Percentiles rank a stretch among this genome's conserved stretches.
These are phyloP conservation scores for Botryotinia narcissicola DNA, from an alignment of 2,329 filamentous ascomycete genomes.

Conservation along the genomic window DNA sequence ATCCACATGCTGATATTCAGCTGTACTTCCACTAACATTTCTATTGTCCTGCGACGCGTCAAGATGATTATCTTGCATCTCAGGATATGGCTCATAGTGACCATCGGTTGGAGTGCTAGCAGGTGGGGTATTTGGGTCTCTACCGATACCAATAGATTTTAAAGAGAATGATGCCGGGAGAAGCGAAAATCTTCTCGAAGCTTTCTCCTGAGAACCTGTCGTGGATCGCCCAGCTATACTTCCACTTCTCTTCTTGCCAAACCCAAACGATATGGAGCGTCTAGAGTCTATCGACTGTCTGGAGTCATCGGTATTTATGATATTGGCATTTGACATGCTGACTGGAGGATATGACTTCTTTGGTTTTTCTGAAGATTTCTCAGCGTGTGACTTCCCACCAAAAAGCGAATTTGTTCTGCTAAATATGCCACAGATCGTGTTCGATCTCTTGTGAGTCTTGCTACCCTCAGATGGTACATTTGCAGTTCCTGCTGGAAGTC, in stretches of 20 bases:
- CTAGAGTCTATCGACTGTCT: conserved; percentile 71
- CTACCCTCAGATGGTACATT: conserved; percentile 29
- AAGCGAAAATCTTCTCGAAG: conserved; percentile 65
- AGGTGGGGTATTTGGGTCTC: conserved; percentile 43
- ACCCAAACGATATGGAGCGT: conserved; percentile 67
- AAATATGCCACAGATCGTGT: conserved; percentile 78
- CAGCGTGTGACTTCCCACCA: conserved; percentile 50
- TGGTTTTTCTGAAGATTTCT: conserved; percentile 54
- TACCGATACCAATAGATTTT: conserved; percentile 60
- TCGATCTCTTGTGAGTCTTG: conserved; percentile 63
- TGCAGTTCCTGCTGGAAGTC: conserved; percentile 52
- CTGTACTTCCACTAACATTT: conserved; percentile 30
- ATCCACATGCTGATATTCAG: conserved; percentile 29
- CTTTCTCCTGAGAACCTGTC: conserved; percentile 51
- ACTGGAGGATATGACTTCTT: conserved; percentile 78
- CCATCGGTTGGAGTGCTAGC: conserved; percentile 28
- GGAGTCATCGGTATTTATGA: conserved; percentile 34
- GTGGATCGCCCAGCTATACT: conserved; percentile 57
- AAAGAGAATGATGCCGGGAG: conserved; percentile 63
- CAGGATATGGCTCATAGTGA: conserved; percentile 30
- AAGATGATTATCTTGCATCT: conserved; percentile 29
- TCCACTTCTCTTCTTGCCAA: conserved; percentile 69
- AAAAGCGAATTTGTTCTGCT: conserved; percentile 81
- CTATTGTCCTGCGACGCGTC: conserved; percentile 30
- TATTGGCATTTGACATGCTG: conserved; percentile 74